Evolutionary conservation across 805 yeast genomes (phyloP), one percentile per base, ranked within the genome.

Genomic region (Candida ficus): DNA sequence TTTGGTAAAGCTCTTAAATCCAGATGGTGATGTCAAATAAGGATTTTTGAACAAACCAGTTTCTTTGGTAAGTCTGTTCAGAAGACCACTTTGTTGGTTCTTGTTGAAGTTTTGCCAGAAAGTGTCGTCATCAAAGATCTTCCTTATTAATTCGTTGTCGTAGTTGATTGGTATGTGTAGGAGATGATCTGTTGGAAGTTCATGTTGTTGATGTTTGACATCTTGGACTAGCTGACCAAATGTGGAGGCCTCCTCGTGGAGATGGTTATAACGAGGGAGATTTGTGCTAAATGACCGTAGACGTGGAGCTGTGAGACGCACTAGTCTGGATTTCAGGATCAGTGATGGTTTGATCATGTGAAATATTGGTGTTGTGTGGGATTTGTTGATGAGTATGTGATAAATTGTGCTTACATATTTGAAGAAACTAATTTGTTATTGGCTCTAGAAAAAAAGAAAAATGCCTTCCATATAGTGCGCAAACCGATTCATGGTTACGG

Each of bases 1-100:
- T 29, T 71, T 64, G 4, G 91, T 76, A 57, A 87, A 93, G 38
- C 74, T 70, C 19, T 71, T 62, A 19, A 91, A 62, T 0, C 96
- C 96, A 4, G 73, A 65, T 0, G 97, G 87, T 2, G 80, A 69
- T 2, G 71, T 75, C 33, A 91, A 64, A 45, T 73, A 75, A 25
- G 83, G 82, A 52, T 91, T 90, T 38, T 72, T 68, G 57, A 93
- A 90, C 23, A 91, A 68, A 0, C 96, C 97, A 1, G 73, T 67
- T 31, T 58, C 58, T n/a, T 46, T 48, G 14, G 39, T 40, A 5
- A 41, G 29, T 29, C 29, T 39, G 17, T 43, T 43, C 3, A 49
- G 38, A 31, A 39, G 42, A 10, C 30, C 37, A n/a, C 14, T 41
- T 36, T 29, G 31, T 16, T 16, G 41, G 34, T 20, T 20, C 21